phyloP scores from a whole-genome alignment of 176 grass and related monocot genomes.

The Pontederia crassipes region DNA sequence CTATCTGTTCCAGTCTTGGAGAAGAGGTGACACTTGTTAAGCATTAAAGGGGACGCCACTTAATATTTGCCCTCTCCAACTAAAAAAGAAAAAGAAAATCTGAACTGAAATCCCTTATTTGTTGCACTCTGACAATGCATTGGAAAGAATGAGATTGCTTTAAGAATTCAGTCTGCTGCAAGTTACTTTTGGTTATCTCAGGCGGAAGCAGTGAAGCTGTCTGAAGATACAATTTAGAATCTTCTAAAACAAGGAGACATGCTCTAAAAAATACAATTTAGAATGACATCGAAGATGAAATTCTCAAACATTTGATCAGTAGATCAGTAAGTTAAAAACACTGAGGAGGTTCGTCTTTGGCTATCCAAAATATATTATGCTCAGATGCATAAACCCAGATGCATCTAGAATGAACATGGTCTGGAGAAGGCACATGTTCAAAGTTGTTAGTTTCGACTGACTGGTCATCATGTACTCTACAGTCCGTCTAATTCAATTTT shows the following conservation, averaged over 20 bases:
- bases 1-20: conserved; percentile 38
- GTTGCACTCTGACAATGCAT: conserved; percentile 39
- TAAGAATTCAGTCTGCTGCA: conserved; percentile 60
- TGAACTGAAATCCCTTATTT: conserved; percentile 54
- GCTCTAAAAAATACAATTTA: no score
- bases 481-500: no score
- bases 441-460: no score
- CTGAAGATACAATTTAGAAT: conserved; percentile 50
- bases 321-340: conserved; percentile 29
- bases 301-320: conserved; percentile 58
- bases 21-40: conserved; percentile 92
- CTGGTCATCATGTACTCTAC: no score
- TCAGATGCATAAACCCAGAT: no score
- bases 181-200: conserved; percentile 54
- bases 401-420: no score
- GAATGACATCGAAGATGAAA: conserved; percentile 45
- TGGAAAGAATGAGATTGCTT: conserved; percentile 53
- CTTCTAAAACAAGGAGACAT: no score
- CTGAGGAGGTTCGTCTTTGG: conserved; percentile 26
- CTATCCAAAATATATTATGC: conserved; percentile 31
- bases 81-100: background rate
- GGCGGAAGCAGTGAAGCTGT: conserved; percentile 51
- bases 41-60: conserved; percentile 68
- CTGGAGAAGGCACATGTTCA: no score
- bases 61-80: conserved; percentile 14